Conservation (phyloP, 768 basidiomycete species). For the Leccinum imitatum region DNA sequence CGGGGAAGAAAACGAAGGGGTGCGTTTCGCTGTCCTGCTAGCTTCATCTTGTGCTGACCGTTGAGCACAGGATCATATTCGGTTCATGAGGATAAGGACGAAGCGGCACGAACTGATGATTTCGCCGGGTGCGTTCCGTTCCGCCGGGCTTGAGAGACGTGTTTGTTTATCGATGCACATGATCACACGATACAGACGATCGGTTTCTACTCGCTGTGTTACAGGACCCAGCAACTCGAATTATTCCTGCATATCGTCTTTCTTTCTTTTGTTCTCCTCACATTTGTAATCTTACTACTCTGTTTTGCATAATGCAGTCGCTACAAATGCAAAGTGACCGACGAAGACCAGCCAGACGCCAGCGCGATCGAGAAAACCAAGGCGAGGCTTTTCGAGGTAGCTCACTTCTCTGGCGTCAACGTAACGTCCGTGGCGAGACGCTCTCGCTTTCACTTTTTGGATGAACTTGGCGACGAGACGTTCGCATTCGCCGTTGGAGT, state of each 20-base stretch:
- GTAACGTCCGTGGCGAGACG: too few relatives aligned
- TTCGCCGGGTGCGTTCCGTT: conserved; percentile 70
- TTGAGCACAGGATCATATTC: conserved; percentile 73
- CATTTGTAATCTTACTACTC: conserved; percentile 17
- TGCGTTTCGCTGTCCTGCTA: conserved; percentile 36
- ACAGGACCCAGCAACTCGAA: conserved; percentile 64
- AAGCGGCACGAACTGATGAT: conserved; percentile 93
- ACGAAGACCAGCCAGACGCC: background rate
- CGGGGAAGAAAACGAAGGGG: conserved; percentile 57
- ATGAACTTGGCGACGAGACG: too few relatives aligned
- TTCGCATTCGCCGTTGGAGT: conserved; percentile 39
- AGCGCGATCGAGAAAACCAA: background rate
- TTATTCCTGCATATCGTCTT: background rate
- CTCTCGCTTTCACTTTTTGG: too few relatives aligned
- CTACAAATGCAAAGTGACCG: conserved; percentile 2
- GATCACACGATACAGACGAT: conserved; percentile 50
- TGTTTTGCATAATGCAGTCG: conserved; percentile 9
- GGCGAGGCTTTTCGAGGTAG: background rate
- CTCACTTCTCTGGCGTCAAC: too few relatives aligned
- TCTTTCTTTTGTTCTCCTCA: background rate
- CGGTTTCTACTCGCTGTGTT: conserved; percentile 81
- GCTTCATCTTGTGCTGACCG: background rate
- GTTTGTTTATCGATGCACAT: background rate
- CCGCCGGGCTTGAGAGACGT: background rate
- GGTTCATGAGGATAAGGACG: conserved; percentile 88